Conservation (phyloP, 257 asterid genomes). For the Rauvolfia tetraphylla region DNA sequence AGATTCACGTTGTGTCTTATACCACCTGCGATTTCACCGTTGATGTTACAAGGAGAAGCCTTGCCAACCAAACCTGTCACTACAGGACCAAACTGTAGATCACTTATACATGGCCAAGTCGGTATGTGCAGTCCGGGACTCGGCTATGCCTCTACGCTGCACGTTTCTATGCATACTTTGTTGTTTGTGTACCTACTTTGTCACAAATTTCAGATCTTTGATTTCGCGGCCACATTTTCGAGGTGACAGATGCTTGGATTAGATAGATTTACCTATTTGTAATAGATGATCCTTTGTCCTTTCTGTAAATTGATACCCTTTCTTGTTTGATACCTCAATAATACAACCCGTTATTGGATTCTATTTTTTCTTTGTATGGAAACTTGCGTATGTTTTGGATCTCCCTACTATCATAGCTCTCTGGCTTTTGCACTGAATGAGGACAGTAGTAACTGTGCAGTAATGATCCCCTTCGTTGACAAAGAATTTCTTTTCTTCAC, state of each 20-base stretch:
- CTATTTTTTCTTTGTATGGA: neutral
- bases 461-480: neutral
- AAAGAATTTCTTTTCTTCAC: too few relatives aligned
- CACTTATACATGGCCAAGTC: neutral
- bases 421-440: neutral
- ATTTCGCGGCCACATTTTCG: too few relatives aligned
- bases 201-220: neutral
- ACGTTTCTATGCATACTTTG: neutral
- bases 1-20: slow-evolving; percentile 44
- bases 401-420: too few relatives aligned
- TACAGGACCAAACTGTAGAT: slow-evolving; percentile 56
- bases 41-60: slow-evolving; percentile 28
- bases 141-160: too few relatives aligned
- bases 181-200: neutral
- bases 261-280: neutral
- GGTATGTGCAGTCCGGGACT: neutral
- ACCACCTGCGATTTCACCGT: slow-evolving; percentile 55
- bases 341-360: neutral
- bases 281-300: neutral
- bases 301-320: neutral
- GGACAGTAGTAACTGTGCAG: neutral
- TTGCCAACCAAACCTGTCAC: slow-evolving; percentile 49
- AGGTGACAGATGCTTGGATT: neutral
- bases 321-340: neutral
- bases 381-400: neutral